A percentile compares a stretch with the other conserved stretches of the same genome.
These are phyloP conservation scores for Beta vulgaris DNA, from an alignment of 148 eudicot species.

Conservation along the genomic window DNA sequence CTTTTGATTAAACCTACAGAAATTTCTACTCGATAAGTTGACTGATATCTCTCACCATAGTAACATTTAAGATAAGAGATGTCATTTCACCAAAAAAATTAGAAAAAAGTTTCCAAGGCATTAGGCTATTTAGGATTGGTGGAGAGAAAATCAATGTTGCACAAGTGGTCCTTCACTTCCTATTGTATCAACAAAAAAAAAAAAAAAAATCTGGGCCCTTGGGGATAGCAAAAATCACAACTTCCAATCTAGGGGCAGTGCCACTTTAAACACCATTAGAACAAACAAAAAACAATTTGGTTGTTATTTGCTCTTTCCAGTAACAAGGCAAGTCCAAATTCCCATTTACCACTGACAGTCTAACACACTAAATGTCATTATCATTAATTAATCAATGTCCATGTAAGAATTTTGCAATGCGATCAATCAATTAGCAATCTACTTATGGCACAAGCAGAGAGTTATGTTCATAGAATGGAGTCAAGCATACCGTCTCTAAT, in stretches of 20 bases:
- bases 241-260: background rate
- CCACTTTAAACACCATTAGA: background rate
- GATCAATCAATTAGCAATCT: background rate
- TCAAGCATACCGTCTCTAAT: constrained; percentile 84
- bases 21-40: background rate
- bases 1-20: background rate
- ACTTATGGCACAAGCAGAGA: constrained; percentile 10
- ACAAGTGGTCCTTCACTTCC: constrained; percentile 7
- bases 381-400: background rate
- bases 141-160: constrained; percentile 12
- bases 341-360: constrained; percentile 1
- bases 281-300: background rate
- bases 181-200: constrained; percentile 6
- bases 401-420: background rate
- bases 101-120: background rate
- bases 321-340: background rate
- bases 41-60: background rate
- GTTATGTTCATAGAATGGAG: constrained; percentile 10
- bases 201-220: background rate
- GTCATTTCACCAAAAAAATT: background rate
- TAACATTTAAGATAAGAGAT: background rate
- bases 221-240: constrained; percentile 3
- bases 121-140: background rate
- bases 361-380: constrained; percentile 6
- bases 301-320: constrained; percentile 5